Evolutionary conservation across 495 filamentous ascomycete genomes (phyloP), one percentile per base, ranked within the genome.

Genomic region (Xylaria venustula): DNA sequence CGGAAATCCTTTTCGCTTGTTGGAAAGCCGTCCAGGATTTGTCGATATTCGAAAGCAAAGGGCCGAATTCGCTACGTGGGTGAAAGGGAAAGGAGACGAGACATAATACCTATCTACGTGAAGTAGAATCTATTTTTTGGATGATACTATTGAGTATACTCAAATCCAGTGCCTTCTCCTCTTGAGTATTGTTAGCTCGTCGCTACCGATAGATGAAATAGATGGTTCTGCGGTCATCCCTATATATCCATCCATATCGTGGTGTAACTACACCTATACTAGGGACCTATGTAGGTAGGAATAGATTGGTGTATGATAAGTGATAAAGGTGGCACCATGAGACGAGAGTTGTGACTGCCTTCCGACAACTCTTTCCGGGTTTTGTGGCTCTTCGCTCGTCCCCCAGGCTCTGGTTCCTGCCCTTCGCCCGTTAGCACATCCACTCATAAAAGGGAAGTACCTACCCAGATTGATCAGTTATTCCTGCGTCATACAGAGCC

Each of bases 21-120:
- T 83, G 54, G 77, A 80, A 61, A 72, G 68, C 28, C 68, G 81
- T 61, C 75, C 75, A 3, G 76, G 79, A 37, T 80, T 84, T 56
- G 67, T 83, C 58, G 74, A 83, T 54, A 77, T 79, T 59, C 88
- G 89, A 71, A 85, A 76, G 58, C 90, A 91, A 72, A 80, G 88
- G 54, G 85, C 81, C 66, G 88, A 93, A 59, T 93, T 94, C 77
- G 83, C 85, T 19, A 82, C 88, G 58, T 93, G 89, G 89, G 81
- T 87, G 7, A 82, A 85, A 41, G 50, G n/a, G 4, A 48, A 28
- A 12, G 36, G 49, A 9, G 51, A 40, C 12, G 50, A 32, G 20
- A 48, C 50, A 23, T 61, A 23, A 61, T 36, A 25, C 2, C 22
- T 8, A 40, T 40, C 4, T 34, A 11, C 30, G 4, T 5, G 5